These are phyloP conservation scores for Metschnikowia shivogae DNA, from an alignment of 805 yeast genomes.

Conservation along the genomic window DNA sequence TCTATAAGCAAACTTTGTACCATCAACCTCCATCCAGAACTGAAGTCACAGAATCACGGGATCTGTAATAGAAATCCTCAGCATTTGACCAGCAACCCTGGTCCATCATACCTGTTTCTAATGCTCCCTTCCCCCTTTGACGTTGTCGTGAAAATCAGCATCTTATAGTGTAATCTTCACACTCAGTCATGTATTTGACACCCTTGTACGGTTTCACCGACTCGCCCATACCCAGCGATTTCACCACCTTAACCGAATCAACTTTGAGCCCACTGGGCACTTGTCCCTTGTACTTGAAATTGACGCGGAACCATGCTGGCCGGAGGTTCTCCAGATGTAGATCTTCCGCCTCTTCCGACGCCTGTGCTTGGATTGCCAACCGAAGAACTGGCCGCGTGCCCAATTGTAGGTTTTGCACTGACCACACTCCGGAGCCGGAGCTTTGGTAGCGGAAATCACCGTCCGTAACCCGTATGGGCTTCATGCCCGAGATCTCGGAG, in stretches of 20 bases:
- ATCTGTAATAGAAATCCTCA: too few relatives aligned
- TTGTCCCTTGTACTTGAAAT: slow-evolving; percentile 60
- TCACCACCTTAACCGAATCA: slow-evolving; percentile 54
- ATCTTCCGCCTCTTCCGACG: background rate
- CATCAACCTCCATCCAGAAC: too few relatives aligned
- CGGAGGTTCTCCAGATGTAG: slow-evolving; percentile 3
- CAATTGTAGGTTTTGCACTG: slow-evolving; percentile 48
- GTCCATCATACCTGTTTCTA: too few relatives aligned
- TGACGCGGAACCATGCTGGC: slow-evolving; percentile 42
- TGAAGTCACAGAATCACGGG: too few relatives aligned
- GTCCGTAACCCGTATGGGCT: slow-evolving; percentile 60
- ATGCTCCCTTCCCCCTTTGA: too few relatives aligned
- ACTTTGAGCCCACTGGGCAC: slow-evolving; percentile 75
- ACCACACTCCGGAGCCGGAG: slow-evolving; percentile 61
- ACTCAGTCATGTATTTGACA: slow-evolving; percentile 70
- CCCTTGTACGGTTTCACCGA: slow-evolving; percentile 83
- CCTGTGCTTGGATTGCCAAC: slow-evolving; percentile 41
- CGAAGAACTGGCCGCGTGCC: slow-evolving; percentile 68
- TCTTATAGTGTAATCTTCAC: slow-evolving; percentile 56
- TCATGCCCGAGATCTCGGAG: slow-evolving; percentile 35
- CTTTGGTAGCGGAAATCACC: slow-evolving; percentile 67
- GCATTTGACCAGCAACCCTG: too few relatives aligned
- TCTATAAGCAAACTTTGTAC: too few relatives aligned
- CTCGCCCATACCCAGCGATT: slow-evolving; percentile 55
- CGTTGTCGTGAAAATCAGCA: background rate